phyloP scores from a whole-genome alignment of 2,329 filamentous ascomycete species.

The Botrytis fabae region DNA sequence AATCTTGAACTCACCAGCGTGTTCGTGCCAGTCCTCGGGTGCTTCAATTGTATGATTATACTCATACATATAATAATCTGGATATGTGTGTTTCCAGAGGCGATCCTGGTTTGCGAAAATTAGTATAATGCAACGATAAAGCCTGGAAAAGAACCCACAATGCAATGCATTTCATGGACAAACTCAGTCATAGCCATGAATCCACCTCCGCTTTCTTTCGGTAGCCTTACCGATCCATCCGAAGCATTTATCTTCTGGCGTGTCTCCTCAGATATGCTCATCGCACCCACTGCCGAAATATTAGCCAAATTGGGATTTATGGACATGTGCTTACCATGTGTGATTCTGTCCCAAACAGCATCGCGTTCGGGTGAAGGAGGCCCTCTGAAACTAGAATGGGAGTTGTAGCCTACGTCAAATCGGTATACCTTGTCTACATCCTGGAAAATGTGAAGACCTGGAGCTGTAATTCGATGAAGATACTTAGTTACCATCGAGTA shows the following conservation, averaged over 20 bases:
- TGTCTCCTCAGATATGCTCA: constrained; percentile 10
- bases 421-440: background rate
- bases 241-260: background rate
- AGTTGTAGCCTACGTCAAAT: background rate
- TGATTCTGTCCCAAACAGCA: background rate
- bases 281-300: background rate
- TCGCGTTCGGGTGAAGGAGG: constrained; percentile 3
- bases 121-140: no score
- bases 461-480: no score
- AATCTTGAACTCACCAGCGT: background rate
- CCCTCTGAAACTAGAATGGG: background rate
- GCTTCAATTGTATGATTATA: background rate
- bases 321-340: background rate
- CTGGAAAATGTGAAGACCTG: no score
- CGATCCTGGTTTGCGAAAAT: no score
- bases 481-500: no score
- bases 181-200: background rate
- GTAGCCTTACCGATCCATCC: background rate
- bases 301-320: background rate
- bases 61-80: background rate
- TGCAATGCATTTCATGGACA: constrained; percentile 14
- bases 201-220: background rate
- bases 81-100: background rate
- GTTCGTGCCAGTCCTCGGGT: background rate
- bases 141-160: background rate